Conservation (phyloP, 2,329 filamentous ascomycete genomes). For the Botrytis fragariae region DNA sequence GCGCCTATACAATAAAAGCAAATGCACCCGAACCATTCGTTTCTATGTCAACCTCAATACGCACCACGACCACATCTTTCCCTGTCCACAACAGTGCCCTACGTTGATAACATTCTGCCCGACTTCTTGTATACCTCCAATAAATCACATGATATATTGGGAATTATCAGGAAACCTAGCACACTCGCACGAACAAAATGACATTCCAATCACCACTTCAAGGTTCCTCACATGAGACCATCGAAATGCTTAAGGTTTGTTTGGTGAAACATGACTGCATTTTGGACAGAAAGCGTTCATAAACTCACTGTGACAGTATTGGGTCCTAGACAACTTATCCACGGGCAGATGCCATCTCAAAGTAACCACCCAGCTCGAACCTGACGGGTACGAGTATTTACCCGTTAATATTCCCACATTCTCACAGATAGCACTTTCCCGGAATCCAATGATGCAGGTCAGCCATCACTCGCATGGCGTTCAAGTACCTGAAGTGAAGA, state of each 20-base stretch:
- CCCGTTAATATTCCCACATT: background rate
- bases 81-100: no score
- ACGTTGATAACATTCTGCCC: background rate
- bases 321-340: background rate
- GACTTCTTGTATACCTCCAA: background rate
- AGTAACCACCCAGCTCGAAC: background rate
- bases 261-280: background rate
- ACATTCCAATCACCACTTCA: background rate
- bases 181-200: background rate
- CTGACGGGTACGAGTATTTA: background rate
- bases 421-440: background rate
- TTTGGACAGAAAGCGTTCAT: background rate
- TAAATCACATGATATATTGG: background rate
- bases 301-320: background rate
- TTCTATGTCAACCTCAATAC: background rate
- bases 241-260: background rate
- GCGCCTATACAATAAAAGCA: background rate
- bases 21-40: background rate
- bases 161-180: background rate
- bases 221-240: background rate
- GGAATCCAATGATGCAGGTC: background rate
- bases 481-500: background rate
- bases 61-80: background rate
- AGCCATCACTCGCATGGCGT: background rate
- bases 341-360: background rate